Evolutionary conservation across 805 yeast species (phyloP).

Genomic region (Lipomyces mesembrius): DNA sequence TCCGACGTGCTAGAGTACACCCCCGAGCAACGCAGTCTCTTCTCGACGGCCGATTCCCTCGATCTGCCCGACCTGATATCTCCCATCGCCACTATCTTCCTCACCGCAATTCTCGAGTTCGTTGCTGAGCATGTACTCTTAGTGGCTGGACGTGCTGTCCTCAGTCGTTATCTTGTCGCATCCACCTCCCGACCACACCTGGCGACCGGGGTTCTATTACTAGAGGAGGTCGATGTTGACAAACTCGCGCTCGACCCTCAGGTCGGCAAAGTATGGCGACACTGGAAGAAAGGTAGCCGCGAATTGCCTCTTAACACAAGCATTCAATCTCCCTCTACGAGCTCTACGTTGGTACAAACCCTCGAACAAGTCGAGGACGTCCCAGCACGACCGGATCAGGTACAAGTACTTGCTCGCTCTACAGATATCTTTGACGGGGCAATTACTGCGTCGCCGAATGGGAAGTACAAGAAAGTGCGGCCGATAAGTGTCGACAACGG

Average conservation of each 20-base stretch:
- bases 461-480: neutral
- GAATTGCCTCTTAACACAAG: neutral
- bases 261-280: slow-evolving; percentile 22
- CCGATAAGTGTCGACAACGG: slow-evolving; percentile 2
- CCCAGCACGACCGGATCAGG: neutral
- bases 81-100: slow-evolving; percentile 21
- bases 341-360: neutral
- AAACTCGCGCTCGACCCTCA: slow-evolving; percentile 20
- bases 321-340: neutral
- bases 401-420: neutral
- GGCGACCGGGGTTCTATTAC: neutral
- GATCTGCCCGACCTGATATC: slow-evolving; percentile 8
- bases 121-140: slow-evolving; percentile 18
- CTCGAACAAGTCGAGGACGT: neutral
- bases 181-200: slow-evolving; percentile 5
- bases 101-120: slow-evolving; percentile 18
- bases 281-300: slow-evolving; percentile 14
- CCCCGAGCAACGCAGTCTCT: slow-evolving; percentile 17
- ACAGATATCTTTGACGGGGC: neutral
- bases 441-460: neutral
- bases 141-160: slow-evolving; percentile 26
- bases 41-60: neutral
- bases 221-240: slow-evolving; percentile 17
- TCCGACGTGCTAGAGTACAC: slow-evolving; percentile 15
- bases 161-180: slow-evolving; percentile 23